Evolutionary conservation across 2,329 filamentous ascomycete species (phyloP), one percentile per base, ranked within the genome.

Genomic region (Exophiala aquamarina): DNA sequence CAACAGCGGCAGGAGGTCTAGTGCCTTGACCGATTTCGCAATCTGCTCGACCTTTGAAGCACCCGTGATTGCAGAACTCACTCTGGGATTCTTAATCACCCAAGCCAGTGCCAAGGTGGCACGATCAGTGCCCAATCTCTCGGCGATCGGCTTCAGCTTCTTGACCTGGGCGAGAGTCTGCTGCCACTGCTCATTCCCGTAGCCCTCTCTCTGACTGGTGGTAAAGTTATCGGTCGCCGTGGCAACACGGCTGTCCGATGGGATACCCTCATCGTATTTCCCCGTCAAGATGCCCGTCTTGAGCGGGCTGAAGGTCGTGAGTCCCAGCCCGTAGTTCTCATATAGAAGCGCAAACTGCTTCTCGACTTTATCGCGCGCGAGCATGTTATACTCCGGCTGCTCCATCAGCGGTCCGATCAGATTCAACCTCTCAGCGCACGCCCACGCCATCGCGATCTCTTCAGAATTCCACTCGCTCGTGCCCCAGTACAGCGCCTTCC

Each of bases 401-500:
- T 87, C 82, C 70, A 83, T 78, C 21, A 83, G 50, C 10, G 81
- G 82, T 14, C 78, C 81, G 54, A 86, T 77, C 35, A 87, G 68
- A 14, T 76, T 73, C 3, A 86, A 73, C 45, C 73, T 73, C 53
- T 82, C 78, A 17, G 83, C 83, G 50, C 80, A 72, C 11, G 78
- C 70, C 71, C 78, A 81, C 0, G 84, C 83, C 56, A 80, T 74
- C 10, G 76, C 76, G 59, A 87, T 86, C 66, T 87, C 83, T 47
- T 82, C 78, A 29, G 82, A 79, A 54, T 73, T 76, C 83, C 83
- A 87, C 65, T 86, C 81, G 1, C 80, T 84, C 0, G 83, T 86
- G 40, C 82, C 83, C 82, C 83, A 86, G 71, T 87, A 86, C 55
- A 88, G 79, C 2, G 81, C 79, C 68, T 85, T 82, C 45, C 84